These are phyloP conservation scores for Wickerhamomyces ciferrii DNA, from an alignment of 805 yeast species.

Conservation along the genomic window DNA sequence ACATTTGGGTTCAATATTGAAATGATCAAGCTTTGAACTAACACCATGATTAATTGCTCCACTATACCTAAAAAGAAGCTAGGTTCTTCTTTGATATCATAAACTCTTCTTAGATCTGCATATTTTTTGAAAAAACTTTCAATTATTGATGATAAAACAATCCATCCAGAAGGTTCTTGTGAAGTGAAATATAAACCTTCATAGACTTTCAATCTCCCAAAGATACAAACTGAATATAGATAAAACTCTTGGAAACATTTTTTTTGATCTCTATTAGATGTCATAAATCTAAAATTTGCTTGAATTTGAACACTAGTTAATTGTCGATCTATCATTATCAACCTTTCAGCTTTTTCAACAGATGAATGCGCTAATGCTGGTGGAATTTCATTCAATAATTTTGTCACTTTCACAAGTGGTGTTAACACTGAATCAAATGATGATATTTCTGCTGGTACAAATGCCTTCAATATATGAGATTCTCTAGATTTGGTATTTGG, in stretches of 20 bases:
- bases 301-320: constrained; percentile 14
- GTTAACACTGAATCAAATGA: constrained; percentile 13
- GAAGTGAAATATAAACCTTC: constrained; percentile 10
- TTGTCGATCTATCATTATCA: constrained; percentile 16
- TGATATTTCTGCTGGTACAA: constrained; percentile 16
- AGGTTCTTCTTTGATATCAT: constrained; percentile 9
- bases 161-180: constrained; percentile 13
- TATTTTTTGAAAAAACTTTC: constrained; percentile 16
- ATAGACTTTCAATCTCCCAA: constrained; percentile 13
- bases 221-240: constrained; percentile 9
- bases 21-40: constrained; percentile 8
- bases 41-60: constrained; percentile 9
- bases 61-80: constrained; percentile 10
- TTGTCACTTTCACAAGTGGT: constrained; percentile 15
- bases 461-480: constrained; percentile 17
- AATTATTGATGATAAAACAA: constrained; percentile 16
- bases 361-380: constrained; percentile 4
- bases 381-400: constrained; percentile 15
- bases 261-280: constrained; percentile 10
- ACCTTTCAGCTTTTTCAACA: constrained; percentile 12
- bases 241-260: constrained; percentile 14
- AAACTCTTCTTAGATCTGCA: constrained; percentile 9
- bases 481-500: constrained; percentile 6
- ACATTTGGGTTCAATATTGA: constrained; percentile 7
- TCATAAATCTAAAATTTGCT: constrained; percentile 5